Evolutionary conservation across 2,329 filamentous ascomycete species (phyloP).

Genomic region (Beauveria sp.): DNA sequence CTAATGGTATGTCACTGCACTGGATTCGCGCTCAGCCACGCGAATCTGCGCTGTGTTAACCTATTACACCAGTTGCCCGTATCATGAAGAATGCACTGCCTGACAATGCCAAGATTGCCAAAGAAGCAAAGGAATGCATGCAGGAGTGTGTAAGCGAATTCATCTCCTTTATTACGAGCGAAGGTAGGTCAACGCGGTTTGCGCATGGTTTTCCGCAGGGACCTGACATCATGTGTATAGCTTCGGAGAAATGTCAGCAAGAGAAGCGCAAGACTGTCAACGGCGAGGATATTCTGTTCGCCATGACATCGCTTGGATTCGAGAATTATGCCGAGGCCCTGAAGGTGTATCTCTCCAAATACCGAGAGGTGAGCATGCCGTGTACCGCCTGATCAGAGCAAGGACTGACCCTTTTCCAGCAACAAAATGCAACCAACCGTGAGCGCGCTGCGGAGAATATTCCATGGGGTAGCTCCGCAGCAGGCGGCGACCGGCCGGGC

Average conservation of each 20-base stretch:
- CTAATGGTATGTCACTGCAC: conserved; percentile 79
- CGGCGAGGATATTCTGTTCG: conserved; percentile 95
- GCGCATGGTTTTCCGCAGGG: conserved; percentile 9
- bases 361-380: conserved; percentile 73
- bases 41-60: not conserved
- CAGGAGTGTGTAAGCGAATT: conserved; percentile 99
- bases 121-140: conserved; percentile 99
- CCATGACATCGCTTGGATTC: conserved; percentile 97
- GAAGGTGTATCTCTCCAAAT: conserved; percentile 96
- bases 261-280: conserved; percentile 99
- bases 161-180: conserved; percentile 98
- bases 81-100: conserved; percentile 98
- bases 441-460: conserved; percentile 30
- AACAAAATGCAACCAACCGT: conserved; percentile 35
- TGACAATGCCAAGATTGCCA: conserved; percentile 97
- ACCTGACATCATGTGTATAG: conserved; percentile 37
- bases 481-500: conserved; percentile 27
- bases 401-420: conserved; percentile 19
- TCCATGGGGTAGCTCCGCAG: conserved; percentile 24
- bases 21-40: not conserved
- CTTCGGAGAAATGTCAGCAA: conserved; percentile 98
- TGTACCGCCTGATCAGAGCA: not conserved
- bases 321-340: conserved; percentile 98
- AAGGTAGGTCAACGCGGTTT: conserved; percentile 57
- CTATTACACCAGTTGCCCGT: conserved; percentile 74